Conservation (phyloP, 2,329 filamentous ascomycete genomes). For the Juglanconis oblonga region DNA sequence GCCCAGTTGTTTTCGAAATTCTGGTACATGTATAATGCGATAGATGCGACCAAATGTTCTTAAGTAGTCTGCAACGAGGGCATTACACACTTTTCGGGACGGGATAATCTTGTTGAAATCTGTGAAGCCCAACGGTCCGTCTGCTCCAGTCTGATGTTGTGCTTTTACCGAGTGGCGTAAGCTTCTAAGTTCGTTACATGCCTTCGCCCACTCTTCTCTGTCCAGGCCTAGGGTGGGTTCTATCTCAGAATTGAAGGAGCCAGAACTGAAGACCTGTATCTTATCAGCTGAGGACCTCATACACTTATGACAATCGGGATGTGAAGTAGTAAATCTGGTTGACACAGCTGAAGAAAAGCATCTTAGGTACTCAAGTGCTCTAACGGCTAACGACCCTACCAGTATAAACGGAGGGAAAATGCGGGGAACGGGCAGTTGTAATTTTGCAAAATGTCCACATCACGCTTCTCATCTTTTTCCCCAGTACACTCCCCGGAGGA, state of each 20-base stretch:
- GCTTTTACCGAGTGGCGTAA: not conserved
- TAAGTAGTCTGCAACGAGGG: constrained; percentile 52
- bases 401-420: too few species aligned
- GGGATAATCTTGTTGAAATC: constrained; percentile 33
- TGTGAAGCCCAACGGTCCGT: not conserved
- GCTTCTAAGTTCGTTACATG: not conserved
- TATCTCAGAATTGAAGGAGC: not conserved
- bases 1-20: constrained; percentile 52
- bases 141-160: not conserved
- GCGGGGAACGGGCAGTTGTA: too few species aligned
- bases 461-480: too few species aligned
- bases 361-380: not conserved
- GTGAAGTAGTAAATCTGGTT: not conserved
- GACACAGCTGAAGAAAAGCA: not conserved
- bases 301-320: not conserved
- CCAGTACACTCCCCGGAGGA: too few species aligned
- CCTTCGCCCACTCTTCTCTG: not conserved
- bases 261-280: not conserved
- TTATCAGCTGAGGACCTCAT: not conserved
- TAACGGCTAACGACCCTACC: too few species aligned
- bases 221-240: not conserved
- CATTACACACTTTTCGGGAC: constrained; percentile 40
- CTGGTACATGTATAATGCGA: constrained; percentile 56
- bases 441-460: too few species aligned
- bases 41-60: constrained; percentile 54